phyloP scores from a whole-genome alignment of 2,329 filamentous ascomycete species.

The Penicillium brevicompactum region DNA sequence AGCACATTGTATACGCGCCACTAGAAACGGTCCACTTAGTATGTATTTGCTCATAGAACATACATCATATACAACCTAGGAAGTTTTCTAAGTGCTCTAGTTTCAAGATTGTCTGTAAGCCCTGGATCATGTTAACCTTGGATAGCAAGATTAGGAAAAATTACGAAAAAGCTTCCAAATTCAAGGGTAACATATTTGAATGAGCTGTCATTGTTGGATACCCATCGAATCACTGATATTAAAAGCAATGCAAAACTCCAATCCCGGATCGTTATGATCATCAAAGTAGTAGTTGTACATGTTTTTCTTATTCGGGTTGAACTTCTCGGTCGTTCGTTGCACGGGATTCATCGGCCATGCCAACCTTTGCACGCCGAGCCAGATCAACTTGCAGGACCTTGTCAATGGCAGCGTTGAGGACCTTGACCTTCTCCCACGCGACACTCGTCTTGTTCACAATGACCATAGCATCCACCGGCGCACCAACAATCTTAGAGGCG shows the following conservation, averaged over 20 bases:
- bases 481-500: slow-evolving; percentile 85
- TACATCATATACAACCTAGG: background rate
- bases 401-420: slow-evolving; percentile 74
- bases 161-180: background rate
- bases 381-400: slow-evolving; percentile 74
- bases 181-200: background rate
- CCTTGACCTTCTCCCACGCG: slow-evolving; percentile 77
- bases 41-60: background rate
- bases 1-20: background rate
- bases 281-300: slow-evolving; percentile 28
- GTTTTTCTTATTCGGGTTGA: slow-evolving; percentile 6
- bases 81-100: background rate
- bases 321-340: slow-evolving; percentile 78
- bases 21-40: background rate
- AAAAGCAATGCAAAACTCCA: slow-evolving; percentile 22
- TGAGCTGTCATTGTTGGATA: background rate
- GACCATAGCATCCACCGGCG: slow-evolving; percentile 75
- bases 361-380: slow-evolving; percentile 61
- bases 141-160: background rate
- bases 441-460: slow-evolving; percentile 75
- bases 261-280: slow-evolving; percentile 24
- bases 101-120: no score
- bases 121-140: no score
- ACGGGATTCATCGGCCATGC: slow-evolving; percentile 80
- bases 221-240: slow-evolving; percentile 1